Conservation (phyloP, 2,329 filamentous ascomycete species). For the Elsinoe arachidis region DNA sequence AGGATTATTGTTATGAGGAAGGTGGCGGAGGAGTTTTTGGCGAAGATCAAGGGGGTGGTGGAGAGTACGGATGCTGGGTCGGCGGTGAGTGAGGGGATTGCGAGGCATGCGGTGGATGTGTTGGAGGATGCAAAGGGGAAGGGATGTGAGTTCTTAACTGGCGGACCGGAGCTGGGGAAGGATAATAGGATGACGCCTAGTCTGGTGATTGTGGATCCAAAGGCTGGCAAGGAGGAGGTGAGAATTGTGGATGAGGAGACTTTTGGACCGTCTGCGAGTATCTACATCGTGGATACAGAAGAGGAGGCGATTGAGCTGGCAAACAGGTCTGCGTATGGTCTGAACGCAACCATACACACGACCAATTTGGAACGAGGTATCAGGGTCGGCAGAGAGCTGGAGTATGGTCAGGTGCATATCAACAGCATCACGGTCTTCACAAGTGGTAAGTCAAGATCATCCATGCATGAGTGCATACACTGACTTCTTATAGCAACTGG, state of each 20-base stretch:
- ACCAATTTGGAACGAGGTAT: conserved; percentile 47
- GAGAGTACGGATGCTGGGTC: conserved; percentile 19
- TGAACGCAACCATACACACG: conserved; percentile 63
- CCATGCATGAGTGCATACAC: background rate
- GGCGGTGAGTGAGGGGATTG: conserved; percentile 21
- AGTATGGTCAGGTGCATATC: conserved; percentile 52
- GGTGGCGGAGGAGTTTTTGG: conserved; percentile 45
- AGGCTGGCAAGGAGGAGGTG: conserved; percentile 45
- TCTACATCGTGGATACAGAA: conserved; percentile 16
- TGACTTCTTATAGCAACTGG: conserved; percentile 14
- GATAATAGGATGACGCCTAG: conserved; percentile 27
- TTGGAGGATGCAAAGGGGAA: conserved; percentile 22
- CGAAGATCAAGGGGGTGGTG: conserved; percentile 35
- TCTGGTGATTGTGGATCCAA: conserved; percentile 56
- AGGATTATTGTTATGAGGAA: conserved; percentile 55
- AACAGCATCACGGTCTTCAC: conserved; percentile 36
- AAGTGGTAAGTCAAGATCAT: conserved; percentile 15
- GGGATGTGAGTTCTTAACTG: conserved; percentile 20
- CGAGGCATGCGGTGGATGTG: conserved; percentile 24
- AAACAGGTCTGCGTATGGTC: conserved; percentile 64
- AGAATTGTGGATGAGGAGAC: conserved; percentile 62
- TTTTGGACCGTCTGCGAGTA: conserved; percentile 28
- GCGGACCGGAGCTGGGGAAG: conserved; percentile 16
- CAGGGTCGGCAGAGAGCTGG: conserved; percentile 33
- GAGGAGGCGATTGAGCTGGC: conserved; percentile 22